Conservation (phyloP, 2,329 filamentous ascomycete genomes). For the Fusarium illudens region DNA sequence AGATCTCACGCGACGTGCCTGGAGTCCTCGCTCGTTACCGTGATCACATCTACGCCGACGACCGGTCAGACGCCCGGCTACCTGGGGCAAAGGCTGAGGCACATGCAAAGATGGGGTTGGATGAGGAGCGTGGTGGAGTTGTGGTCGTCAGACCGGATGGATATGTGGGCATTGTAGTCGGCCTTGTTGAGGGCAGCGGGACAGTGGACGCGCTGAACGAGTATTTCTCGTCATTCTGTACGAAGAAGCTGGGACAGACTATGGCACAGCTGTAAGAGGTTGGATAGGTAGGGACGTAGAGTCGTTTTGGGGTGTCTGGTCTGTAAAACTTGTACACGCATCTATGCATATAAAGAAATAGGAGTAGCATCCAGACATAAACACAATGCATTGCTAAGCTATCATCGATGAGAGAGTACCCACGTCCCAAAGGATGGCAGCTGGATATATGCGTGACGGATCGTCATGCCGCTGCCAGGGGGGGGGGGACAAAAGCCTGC, state of each 20-base stretch:
- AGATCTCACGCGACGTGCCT: constrained; percentile 77
- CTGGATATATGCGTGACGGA: not conserved
- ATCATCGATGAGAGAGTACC: not conserved
- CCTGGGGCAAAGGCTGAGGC: constrained; percentile 76
- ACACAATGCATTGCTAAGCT: not conserved
- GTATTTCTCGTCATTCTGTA: constrained; percentile 80
- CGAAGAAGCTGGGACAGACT: constrained; percentile 61
- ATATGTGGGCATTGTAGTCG: constrained; percentile 81
- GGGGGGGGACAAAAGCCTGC: not conserved
- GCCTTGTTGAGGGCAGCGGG: constrained; percentile 76
- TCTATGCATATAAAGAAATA: not conserved
- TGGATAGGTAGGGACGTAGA: not conserved
- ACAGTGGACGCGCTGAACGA: constrained; percentile 84
- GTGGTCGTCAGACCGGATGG: constrained; percentile 88
- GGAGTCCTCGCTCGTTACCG: constrained; percentile 76
- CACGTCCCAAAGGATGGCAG: not conserved
- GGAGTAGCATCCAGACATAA: not conserved
- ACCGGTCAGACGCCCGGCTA: constrained; percentile 76
- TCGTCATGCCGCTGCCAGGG: not conserved
- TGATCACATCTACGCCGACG: constrained; percentile 87
- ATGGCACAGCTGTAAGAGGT: constrained; percentile 39
- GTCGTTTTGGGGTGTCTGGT: not conserved
- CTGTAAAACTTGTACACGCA: not conserved
- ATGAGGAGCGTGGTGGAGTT: constrained; percentile 76
- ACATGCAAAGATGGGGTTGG: constrained; percentile 87